These are phyloP conservation scores for Blastobotrys petasosporus DNA, from an alignment of 1,139 yeast genomes.

Conservation along the genomic window DNA sequence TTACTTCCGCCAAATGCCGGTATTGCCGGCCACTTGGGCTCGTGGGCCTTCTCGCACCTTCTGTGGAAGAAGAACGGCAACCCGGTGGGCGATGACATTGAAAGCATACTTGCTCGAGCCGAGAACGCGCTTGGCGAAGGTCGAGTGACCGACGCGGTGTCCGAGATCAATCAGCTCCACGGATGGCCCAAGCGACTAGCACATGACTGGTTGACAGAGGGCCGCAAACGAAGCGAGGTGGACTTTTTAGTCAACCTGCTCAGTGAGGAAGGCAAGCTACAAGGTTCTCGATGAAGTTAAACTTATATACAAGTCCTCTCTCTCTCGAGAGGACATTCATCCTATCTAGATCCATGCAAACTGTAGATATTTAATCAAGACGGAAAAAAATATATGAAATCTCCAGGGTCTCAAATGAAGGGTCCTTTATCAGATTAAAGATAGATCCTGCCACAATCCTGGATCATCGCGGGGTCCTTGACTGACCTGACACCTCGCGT, in stretches of 20 bases:
- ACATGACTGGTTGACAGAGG: slow-evolving; percentile 83
- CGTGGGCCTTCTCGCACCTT: slow-evolving; percentile 68
- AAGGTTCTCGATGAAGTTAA: slow-evolving; percentile 1
- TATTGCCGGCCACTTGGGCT: slow-evolving; percentile 81
- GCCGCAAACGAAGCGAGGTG: slow-evolving; percentile 82
- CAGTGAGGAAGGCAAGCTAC: slow-evolving; percentile 44
- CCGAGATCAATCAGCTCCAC: slow-evolving; percentile 80
- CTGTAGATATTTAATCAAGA: too few relatives aligned
- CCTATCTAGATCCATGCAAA: too few relatives aligned
- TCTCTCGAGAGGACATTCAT: too few relatives aligned
- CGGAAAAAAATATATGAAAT: too few relatives aligned
- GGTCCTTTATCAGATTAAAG: too few relatives aligned
- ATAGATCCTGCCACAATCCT: too few relatives aligned
- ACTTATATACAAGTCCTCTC: background rate
- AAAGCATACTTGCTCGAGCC: slow-evolving; percentile 82
- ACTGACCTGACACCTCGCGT: too few relatives aligned
- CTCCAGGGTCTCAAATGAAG: too few relatives aligned
- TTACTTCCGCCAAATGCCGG: slow-evolving; percentile 94
- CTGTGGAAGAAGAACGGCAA: slow-evolving; percentile 58
- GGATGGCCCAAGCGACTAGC: slow-evolving; percentile 94
- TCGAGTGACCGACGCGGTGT: slow-evolving; percentile 80
- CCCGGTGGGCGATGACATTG: slow-evolving; percentile 79
- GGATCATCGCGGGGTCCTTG: too few relatives aligned
- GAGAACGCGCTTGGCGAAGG: slow-evolving; percentile 70
- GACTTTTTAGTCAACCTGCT: slow-evolving; percentile 68